Conservation (phyloP, 1,284 basidiomycete genomes). For the Laetiporus sulphureus region DNA sequence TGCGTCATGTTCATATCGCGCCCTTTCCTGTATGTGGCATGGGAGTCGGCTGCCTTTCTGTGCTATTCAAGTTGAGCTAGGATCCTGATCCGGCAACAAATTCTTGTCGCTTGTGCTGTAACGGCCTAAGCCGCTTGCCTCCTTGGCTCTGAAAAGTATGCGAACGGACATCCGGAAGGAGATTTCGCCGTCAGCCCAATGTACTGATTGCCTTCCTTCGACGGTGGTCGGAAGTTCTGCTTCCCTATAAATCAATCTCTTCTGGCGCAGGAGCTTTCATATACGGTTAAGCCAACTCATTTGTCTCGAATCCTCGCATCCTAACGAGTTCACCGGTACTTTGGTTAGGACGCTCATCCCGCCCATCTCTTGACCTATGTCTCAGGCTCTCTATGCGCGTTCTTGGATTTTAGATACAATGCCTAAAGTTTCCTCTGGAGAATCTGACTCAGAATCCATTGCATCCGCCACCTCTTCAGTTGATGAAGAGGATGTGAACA, state of each 20-base stretch:
- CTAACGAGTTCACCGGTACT: no score
- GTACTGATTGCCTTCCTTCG: background rate
- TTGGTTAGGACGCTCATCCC: no score
- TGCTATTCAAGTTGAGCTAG: background rate
- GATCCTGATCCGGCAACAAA: background rate
- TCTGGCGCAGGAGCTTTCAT: background rate
- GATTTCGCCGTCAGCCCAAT: no score
- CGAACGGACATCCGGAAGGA: no score
- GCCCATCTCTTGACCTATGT: no score
- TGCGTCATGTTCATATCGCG: background rate
- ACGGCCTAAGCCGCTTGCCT: no score
- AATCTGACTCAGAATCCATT: slow-evolving; percentile 26
- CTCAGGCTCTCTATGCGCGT: background rate
- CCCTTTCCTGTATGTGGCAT: no score
- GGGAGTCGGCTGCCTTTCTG: background rate
- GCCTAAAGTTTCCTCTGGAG: slow-evolving; percentile 11
- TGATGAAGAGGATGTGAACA: slow-evolving; percentile 59
- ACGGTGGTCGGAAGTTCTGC: background rate
- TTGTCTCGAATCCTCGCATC: no score
- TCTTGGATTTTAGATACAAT: slow-evolving; percentile 1
- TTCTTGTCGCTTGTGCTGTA: no score
- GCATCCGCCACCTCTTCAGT: slow-evolving; percentile 35
- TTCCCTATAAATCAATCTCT: background rate
- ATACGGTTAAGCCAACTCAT: no score
- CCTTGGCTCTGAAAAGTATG: no score